Base-by-base conservation (phyloP, 176 grass and related monocot genomes). In the Oryza rufipogon region DNA sequence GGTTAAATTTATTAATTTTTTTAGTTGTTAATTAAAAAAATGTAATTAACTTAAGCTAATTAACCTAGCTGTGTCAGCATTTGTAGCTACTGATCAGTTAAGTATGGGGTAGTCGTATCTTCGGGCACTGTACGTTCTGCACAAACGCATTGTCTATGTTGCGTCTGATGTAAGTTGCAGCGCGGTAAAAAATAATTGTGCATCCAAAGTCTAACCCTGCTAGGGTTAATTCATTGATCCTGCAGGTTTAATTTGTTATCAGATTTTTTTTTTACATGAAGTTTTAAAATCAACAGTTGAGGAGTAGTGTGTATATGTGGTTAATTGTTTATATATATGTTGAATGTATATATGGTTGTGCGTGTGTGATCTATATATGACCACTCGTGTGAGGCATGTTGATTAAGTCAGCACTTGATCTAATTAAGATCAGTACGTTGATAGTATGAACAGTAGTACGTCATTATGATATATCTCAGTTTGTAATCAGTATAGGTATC, bases 301-400 rank as follows among this genome's bases (percentile, higher is more conserved):
- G 39, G 11, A 17, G 36, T 32, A 17, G 36, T 32, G 23, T 47
- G 54, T 58, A 20, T 6, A 19, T 61, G 45, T 33, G 19, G 20
- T 33, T 5, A 38, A 38, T 38, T 66, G 23, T 34, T n/a, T 61
- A 42, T 66, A 22, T 66, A 73, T 47, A 11, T 14, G 36, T 16
- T n/a, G 42, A 36, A 45, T 73, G 36, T 32, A 26, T 33, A 33
- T 10, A 49, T 49, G 47, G 3, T 1, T 4, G 11, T 15, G 13
- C 36, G 5, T 38, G 6, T 6, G 36, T 38, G 36, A 6, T 38
- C 36, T 38, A 38, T 38, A 38, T 38, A 9, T 9, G 67, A 38
- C 52, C 84, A 79, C 54, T 86, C 84, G 66, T 79, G 67, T 38
- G 52, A n/a, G 36, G 67, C 28, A 72, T 78, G 74, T 71, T 52